Conservation (phyloP, 2,329 filamentous ascomycete species). For the Immersiporthe knoxdaviesiana region DNA sequence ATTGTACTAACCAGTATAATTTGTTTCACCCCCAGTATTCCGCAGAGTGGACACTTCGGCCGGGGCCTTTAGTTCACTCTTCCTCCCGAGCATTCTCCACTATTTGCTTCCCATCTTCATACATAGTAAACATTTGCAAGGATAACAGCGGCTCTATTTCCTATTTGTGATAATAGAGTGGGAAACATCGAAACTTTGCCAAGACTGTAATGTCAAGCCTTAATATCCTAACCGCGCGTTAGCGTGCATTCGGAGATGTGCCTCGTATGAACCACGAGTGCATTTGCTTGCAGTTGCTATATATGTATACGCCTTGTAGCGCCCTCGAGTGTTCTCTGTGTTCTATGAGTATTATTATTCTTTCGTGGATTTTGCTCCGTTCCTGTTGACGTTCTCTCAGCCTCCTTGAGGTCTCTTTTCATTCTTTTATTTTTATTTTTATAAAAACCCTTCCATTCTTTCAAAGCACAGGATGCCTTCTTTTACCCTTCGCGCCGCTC, state of each 20-base stretch:
- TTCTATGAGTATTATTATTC: background rate
- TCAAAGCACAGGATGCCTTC: slow-evolving; percentile 5
- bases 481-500: background rate
- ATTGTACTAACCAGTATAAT: too few relatives aligned
- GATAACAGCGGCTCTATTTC: background rate
- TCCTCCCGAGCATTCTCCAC: too few relatives aligned
- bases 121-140: background rate
- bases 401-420: background rate
- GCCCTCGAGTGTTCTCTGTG: background rate
- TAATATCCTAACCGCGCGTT: background rate
- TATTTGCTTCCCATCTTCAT: too few relatives aligned
- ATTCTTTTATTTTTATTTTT: background rate
- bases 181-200: slow-evolving; percentile 3
- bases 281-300: background rate
- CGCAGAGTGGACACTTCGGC: too few relatives aligned
- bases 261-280: background rate
- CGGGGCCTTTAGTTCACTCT: too few relatives aligned
- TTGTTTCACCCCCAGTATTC: too few relatives aligned
- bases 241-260: background rate
- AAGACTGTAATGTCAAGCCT: background rate
- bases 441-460: background rate
- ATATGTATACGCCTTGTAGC: background rate
- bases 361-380: background rate
- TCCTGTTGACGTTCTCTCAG: background rate
- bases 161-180: background rate